Percentiles rank a stretch among this genome's conserved stretches.
Conservation (phyloP, 305 asterid genomes). For the Ilex paraguariensis region DNA sequence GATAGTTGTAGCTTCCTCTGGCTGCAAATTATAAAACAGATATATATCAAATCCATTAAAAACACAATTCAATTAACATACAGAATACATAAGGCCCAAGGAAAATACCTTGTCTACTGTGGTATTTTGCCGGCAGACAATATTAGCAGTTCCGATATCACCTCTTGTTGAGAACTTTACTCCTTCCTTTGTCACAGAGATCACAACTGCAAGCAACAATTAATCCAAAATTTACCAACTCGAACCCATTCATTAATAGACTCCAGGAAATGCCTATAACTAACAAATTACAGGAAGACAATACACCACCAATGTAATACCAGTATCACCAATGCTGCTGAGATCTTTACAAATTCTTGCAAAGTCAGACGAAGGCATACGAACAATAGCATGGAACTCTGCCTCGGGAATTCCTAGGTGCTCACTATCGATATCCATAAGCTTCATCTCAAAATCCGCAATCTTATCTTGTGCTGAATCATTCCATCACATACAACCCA, state of each 20-base stretch:
- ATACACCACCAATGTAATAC: slow-evolving; percentile 22
- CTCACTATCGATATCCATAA: slow-evolving; percentile 92
- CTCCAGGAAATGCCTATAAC: background rate
- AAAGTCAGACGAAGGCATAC: slow-evolving; percentile 94
- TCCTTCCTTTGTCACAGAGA: slow-evolving; percentile 96
- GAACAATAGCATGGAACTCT: slow-evolving; percentile 86
- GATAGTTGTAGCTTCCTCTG: slow-evolving; percentile 79
- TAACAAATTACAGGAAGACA: background rate
- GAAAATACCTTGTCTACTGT: slow-evolving; percentile 73
- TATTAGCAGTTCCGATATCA: slow-evolving; percentile 82
- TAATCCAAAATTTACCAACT: background rate
- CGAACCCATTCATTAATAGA: background rate
- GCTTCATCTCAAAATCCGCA: slow-evolving; percentile 92
- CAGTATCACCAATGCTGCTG: slow-evolving; percentile 92
- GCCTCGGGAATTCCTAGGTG: slow-evolving; percentile 91
- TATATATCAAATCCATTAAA: slow-evolving; percentile 4
- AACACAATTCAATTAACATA: no score
- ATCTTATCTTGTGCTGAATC: slow-evolving; percentile 82
- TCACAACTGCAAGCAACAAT: slow-evolving; percentile 56
- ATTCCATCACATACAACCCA: background rate
- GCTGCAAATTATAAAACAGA: slow-evolving; percentile 35
- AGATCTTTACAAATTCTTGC: slow-evolving; percentile 84
- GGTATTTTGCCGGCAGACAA: slow-evolving; percentile 86
- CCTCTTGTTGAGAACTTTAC: slow-evolving; percentile 95
- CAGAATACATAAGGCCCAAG: no score